A percentile compares a stretch with the other conserved stretches of the same genome.
Conservation (phyloP, 768 basidiomycete species). For the Exidia glandulosa region DNA sequence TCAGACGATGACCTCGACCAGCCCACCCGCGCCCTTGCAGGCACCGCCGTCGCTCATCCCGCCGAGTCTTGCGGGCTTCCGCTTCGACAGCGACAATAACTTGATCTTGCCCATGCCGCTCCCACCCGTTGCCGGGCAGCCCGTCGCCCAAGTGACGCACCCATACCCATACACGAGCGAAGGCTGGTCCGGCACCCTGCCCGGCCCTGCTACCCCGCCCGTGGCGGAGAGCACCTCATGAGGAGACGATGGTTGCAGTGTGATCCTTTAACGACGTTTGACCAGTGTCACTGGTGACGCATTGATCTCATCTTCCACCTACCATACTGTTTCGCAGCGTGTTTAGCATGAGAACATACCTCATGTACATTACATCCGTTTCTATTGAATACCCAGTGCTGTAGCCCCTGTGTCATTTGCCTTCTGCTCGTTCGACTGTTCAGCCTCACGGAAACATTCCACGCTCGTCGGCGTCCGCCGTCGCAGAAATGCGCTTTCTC, state of each 20-base stretch:
- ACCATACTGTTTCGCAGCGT: too few species aligned
- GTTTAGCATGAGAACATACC: too few species aligned
- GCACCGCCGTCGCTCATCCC: not conserved
- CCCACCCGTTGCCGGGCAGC: not conserved
- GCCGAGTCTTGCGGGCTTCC: not conserved
- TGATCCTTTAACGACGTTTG: not conserved
- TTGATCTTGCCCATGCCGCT: not conserved
- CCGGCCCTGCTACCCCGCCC: not conserved
- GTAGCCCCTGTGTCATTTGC: too few species aligned
- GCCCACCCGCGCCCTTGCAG: not conserved
- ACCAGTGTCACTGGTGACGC: too few species aligned
- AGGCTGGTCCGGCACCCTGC: not conserved
- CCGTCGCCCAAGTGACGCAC: not conserved
- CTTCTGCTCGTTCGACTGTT: too few species aligned
- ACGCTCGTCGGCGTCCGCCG: too few species aligned
- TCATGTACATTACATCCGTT: too few species aligned
- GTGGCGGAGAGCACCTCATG: not conserved
- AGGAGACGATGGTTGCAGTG: not conserved
- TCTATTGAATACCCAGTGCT: too few species aligned
- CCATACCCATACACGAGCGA: not conserved
- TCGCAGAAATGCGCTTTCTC: too few species aligned
- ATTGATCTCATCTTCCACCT: too few species aligned
- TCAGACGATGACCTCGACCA: not conserved
- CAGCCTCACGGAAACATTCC: too few species aligned
- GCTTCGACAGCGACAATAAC: not conserved